phyloP scores from a whole-genome alignment of 2,329 filamentous ascomycete genomes.

The Alternaria infectoria region DNA sequence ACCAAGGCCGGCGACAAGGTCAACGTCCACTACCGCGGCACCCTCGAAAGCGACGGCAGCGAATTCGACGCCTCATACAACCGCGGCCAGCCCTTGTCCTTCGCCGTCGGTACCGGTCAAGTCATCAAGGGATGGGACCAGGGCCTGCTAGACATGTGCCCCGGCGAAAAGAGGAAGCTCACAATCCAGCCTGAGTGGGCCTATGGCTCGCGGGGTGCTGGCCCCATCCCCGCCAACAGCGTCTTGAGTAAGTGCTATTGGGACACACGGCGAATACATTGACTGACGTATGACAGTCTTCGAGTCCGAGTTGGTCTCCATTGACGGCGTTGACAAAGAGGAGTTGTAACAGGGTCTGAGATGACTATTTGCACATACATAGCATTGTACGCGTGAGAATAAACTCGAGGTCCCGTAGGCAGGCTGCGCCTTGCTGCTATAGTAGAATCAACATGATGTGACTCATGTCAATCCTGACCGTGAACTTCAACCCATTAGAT shows the following conservation, averaged over 20 bases:
- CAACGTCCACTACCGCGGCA: slow-evolving; percentile 83
- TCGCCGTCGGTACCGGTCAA: slow-evolving; percentile 80
- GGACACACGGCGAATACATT: neutral
- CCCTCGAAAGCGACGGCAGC: slow-evolving; percentile 69
- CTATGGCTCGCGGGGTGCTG: slow-evolving; percentile 79
- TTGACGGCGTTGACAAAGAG: slow-evolving; percentile 69
- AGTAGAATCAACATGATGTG: neutral
- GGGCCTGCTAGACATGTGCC: slow-evolving; percentile 92
- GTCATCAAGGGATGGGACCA: slow-evolving; percentile 98
- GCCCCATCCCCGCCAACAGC: slow-evolving; percentile 84
- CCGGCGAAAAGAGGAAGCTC: slow-evolving; percentile 89
- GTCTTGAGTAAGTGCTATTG: slow-evolving; percentile 68
- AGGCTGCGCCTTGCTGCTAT: neutral
- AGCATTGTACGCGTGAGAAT: neutral
- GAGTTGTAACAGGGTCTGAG: slow-evolving; percentile 30
- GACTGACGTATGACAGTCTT: slow-evolving; percentile 66
- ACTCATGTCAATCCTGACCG: neutral
- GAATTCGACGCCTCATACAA: slow-evolving; percentile 69
- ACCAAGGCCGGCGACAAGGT: slow-evolving; percentile 74
- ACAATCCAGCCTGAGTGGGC: slow-evolving; percentile 88
- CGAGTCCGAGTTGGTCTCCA: slow-evolving; percentile 86
- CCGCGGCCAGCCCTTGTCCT: slow-evolving; percentile 76
- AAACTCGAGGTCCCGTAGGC: neutral
- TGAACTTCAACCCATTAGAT: neutral
- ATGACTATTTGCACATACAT: neutral